Base-by-base conservation (phyloP, 495 filamentous ascomycete species). In the Neurospora tetraspora region DNA sequence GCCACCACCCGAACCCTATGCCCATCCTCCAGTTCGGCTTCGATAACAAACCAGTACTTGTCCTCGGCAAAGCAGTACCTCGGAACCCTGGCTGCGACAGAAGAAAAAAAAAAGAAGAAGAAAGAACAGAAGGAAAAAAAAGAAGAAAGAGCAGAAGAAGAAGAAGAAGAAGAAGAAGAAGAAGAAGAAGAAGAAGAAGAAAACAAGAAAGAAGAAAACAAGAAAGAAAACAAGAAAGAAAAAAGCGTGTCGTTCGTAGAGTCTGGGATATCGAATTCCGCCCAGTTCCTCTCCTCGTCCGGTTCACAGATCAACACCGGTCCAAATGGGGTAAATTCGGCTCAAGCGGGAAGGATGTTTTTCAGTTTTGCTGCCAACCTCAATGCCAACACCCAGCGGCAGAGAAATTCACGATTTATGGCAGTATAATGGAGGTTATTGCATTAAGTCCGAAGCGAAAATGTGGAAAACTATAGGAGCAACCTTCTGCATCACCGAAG, bases 41-140 rank as follows among this genome's bases (percentile, higher is more conserved):
- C 95, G 71, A 99, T 93, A 70, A 97, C 92, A 79, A 98, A 99
- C 94, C 96, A 98, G 80, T 98, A 99, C 76, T 97, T 97, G 79
- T 97, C 94, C 78, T 97, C 94, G 69, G 95, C 94, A 78, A 96
- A 98, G 79, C 92, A 97, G 82, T 97, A 99, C 53, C 93, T 88
- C 23, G 96, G 94, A 73, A 99, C 96, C 27, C 89, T 91, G 2
- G 94, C 96, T 39, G 90, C 89, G 59, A 96, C 27, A 27, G 27
- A 27, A 27, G 27, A 2, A 27, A 27, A 27, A 27, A 27, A 27
- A 27, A 27, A 27, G 27, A n/a, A n/a, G n/a, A 1, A 27, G 27
- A 27, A 27, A 27, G 2, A 27, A 27, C 27, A 27, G 2, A 27
- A 27, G 27, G 2, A 27, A 27, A 27, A 27, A 27, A 2, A 27